These are phyloP conservation scores for Chrysoporthe austroafricana DNA, from an alignment of 2,329 filamentous ascomycete species.

Conservation along the genomic window DNA sequence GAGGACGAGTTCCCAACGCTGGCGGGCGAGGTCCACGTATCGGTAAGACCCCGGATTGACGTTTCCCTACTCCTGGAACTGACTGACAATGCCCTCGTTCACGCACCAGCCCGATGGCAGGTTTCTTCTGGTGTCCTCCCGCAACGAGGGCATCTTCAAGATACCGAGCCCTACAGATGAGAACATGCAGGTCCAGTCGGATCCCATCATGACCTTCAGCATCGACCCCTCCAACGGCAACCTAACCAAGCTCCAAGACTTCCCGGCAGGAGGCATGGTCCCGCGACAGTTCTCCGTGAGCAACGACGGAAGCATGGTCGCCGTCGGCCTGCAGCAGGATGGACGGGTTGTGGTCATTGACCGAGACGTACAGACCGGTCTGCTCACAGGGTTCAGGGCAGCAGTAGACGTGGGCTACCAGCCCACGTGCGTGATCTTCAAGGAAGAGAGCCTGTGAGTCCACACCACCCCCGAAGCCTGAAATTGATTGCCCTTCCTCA, in stretches of 20 bases:
- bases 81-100: neutral
- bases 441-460: neutral
- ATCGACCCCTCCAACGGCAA: conserved; percentile 59
- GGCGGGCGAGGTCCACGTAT: conserved; percentile 61
- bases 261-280: conserved; percentile 65
- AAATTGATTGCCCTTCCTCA: neutral
- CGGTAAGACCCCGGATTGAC: conserved; percentile 47
- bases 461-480: neutral
- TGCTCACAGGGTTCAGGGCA: conserved; percentile 53
- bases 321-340: conserved; percentile 67
- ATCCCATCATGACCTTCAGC: conserved; percentile 66
- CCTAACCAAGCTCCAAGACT: conserved; percentile 59
- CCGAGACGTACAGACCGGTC: conserved; percentile 62
- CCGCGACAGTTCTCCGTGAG: conserved; percentile 73
- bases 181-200: conserved; percentile 53
- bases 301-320: conserved; percentile 64
- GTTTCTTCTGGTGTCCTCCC: conserved; percentile 70
- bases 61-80: neutral
- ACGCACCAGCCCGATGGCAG: conserved; percentile 58
- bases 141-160: conserved; percentile 61
- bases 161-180: conserved; percentile 49
- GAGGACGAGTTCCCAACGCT: conserved; percentile 29
- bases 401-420: conserved; percentile 47
- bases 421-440: conserved; percentile 52
- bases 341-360: conserved; percentile 61